Conservation (phyloP, 495 filamentous ascomycete species). For the Neurospora sp. region DNA sequence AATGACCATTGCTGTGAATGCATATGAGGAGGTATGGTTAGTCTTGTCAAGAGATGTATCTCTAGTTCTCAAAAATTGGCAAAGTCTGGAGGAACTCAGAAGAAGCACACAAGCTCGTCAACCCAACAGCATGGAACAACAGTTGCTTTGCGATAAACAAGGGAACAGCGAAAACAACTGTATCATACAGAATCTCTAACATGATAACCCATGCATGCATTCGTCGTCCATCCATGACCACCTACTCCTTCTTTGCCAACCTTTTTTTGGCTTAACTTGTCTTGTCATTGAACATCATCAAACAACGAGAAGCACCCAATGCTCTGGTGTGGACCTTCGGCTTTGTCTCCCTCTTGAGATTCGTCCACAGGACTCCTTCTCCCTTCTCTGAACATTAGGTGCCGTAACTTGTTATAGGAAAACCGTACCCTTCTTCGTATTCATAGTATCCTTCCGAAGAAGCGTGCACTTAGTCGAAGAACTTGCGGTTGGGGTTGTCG, state of each 20-base stretch:
- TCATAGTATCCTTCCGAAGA: neutral
- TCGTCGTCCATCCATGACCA: neutral
- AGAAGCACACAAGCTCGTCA: neutral
- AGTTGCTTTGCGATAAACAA: neutral
- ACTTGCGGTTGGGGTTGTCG: slow-evolving; percentile 84
- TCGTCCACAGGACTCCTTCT: neutral
- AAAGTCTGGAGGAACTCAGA: neutral
- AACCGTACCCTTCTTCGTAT: neutral
- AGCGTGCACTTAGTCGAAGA: slow-evolving; percentile 60
- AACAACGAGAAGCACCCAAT: neutral
- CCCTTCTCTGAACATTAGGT: neutral
- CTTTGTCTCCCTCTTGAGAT: neutral
- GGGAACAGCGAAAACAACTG: neutral
- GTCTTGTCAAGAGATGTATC: neutral
- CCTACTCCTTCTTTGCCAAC: neutral
- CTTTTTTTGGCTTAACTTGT: neutral
- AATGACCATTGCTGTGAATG: neutral
- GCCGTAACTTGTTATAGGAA: neutral
- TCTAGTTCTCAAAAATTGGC: neutral
- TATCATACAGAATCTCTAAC: neutral
- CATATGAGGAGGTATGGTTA: neutral
- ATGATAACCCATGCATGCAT: neutral
- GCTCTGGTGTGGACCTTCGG: neutral
- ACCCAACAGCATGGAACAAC: neutral
- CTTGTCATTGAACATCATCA: neutral